phyloP scores from a whole-genome alignment of 257 asterid species.

The Verbena officinalis region DNA sequence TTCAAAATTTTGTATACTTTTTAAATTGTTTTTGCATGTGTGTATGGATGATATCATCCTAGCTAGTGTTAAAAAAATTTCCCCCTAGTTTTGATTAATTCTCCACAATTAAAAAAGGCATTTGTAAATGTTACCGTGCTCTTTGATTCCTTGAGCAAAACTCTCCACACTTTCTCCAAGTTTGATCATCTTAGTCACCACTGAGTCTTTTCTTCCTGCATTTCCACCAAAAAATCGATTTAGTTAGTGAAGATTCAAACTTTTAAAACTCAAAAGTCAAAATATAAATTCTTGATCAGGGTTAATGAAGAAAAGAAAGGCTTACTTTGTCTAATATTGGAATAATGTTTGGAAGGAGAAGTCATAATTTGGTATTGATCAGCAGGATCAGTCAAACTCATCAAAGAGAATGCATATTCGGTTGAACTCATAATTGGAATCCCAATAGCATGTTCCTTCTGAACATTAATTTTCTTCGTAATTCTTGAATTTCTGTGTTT shows the following conservation, averaged over 20 bases:
- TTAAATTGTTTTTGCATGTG: too few relatives aligned
- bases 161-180: constrained; percentile 40
- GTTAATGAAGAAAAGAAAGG: neutral
- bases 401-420: constrained; percentile 10
- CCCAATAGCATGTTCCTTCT: constrained; percentile 11
- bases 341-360: constrained; percentile 18
- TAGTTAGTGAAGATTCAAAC: neutral
- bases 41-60: too few relatives aligned
- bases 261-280: neutral
- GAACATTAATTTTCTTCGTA: neutral
- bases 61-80: too few relatives aligned
- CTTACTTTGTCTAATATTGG: constrained; percentile 7
- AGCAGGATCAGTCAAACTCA: constrained; percentile 20
- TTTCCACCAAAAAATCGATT: constrained; percentile 4
- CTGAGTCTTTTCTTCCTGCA: constrained; percentile 38
- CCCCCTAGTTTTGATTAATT: too few relatives aligned
- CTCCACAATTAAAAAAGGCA: too few relatives aligned
- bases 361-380: constrained; percentile 14
- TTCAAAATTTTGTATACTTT: too few relatives aligned
- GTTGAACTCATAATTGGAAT: constrained; percentile 25
- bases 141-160: constrained; percentile 49
- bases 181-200: constrained; percentile 41
- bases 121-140: constrained; percentile 36
- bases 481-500: constrained; percentile 15
- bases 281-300: constrained; percentile 1